Conservation (phyloP, 345 rosid species). For the Microcos paniculata region DNA sequence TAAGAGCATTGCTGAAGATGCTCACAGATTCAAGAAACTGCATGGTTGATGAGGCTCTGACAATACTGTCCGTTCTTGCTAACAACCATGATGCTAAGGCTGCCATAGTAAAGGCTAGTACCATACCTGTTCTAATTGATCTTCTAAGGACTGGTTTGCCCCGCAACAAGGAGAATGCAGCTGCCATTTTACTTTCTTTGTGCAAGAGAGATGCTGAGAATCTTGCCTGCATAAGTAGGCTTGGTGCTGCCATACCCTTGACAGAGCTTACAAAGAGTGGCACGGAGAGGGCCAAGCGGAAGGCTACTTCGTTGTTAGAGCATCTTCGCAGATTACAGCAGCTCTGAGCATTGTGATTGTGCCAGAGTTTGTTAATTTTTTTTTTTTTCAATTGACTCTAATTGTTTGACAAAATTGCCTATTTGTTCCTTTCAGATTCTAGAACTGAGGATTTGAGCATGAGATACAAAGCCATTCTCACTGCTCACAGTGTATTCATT, state of each 20-base stretch:
- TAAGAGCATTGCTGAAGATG: conserved; percentile 61
- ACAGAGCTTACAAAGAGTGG: conserved; percentile 78
- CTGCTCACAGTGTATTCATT: conserved; percentile 36
- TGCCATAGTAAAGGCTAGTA: conserved; percentile 62
- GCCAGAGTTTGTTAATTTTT: conserved; percentile 9
- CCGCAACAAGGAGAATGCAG: conserved; percentile 77
- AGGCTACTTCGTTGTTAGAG: conserved; percentile 77
- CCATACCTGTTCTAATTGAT: conserved; percentile 63
- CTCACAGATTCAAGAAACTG: conserved; percentile 60
- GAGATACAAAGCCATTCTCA: conserved; percentile 36
- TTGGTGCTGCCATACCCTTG: conserved; percentile 78
- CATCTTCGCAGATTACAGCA: conserved; percentile 54
- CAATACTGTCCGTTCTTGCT: conserved; percentile 77
- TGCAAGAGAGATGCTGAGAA: conserved; percentile 84
- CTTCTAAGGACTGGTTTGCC: conserved; percentile 63
- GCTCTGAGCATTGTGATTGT: conserved; percentile 28
- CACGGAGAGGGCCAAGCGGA: conserved; percentile 87
- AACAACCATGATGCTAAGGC: conserved; percentile 72
- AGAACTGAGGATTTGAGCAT: conserved; percentile 29
- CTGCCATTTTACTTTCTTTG: conserved; percentile 74
- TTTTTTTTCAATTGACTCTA: conserved; percentile 11
- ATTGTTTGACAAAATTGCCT: conserved; percentile 34
- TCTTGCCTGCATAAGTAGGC: conserved; percentile 62
- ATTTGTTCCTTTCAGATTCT: conserved; percentile 17
- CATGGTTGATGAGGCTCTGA: conserved; percentile 78